Conservation (phyloP, 2,329 filamentous ascomycete genomes). For the Epichloe sylvatica region DNA sequence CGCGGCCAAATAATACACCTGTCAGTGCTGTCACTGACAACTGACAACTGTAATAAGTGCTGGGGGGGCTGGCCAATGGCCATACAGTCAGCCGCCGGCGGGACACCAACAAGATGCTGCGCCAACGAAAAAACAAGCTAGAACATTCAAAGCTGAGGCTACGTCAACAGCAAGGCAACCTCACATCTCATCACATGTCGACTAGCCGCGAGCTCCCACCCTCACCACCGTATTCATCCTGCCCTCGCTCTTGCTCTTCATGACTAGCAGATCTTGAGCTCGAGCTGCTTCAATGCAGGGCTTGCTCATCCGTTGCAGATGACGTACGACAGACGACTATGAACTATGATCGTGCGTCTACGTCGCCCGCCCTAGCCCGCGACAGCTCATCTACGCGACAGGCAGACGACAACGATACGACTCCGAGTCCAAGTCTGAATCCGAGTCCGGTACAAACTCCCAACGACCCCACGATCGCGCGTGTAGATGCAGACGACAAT, state of each 20-base stretch:
- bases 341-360: slow-evolving; percentile 36
- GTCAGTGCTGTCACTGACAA: too few relatives aligned
- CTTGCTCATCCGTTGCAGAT: slow-evolving; percentile 17
- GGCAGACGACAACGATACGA: neutral
- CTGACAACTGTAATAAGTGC: neutral
- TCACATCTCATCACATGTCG: neutral
- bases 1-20: neutral
- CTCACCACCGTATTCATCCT: neutral
- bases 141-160: neutral
- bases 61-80: neutral
- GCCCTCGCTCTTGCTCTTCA: slow-evolving; percentile 12
- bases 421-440: neutral
- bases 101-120: neutral
- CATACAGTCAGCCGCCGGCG: neutral
- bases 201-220: neutral
- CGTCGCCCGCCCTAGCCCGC: slow-evolving; percentile 22
- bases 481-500: slow-evolving; percentile 3
- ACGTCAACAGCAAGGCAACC: neutral
- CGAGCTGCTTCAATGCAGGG: slow-evolving; percentile 18
- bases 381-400: slow-evolving; percentile 8
- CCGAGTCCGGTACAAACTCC: slow-evolving; percentile 2
- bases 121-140: neutral
- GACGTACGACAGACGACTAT: slow-evolving; percentile 27
- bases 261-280: slow-evolving; percentile 10
- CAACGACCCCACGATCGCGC: slow-evolving; percentile 2